Evolutionary conservation across 768 basidiomycete genomes (phyloP), one percentile per base, ranked within the genome.

Genomic region (Lyophyllum shimeji): DNA sequence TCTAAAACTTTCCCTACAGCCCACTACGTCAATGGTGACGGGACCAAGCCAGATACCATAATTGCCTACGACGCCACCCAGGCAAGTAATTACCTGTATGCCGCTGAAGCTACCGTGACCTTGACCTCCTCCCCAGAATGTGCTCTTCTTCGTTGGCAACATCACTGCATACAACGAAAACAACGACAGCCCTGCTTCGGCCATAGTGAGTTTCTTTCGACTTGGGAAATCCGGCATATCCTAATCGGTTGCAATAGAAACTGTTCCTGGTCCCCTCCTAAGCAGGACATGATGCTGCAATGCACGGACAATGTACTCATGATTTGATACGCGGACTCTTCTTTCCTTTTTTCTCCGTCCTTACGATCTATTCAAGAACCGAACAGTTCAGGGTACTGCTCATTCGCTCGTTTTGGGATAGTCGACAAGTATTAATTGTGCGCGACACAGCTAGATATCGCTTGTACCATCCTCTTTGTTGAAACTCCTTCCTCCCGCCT

Each of bases 11-110:
- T 40, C 56, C 40, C 27, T 37, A 27, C 54, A 82, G 81, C 76
- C 6, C 74, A 76, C 60, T 80, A 75, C 65, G 68, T 76, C 53
- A 82, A 82, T 58, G 70, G 69, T 15, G 75, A 81, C 61, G 72
- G 73, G 33, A 75, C 69, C 44, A 65, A 62, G 33, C 71, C 76
- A 15, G 50, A 53, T 7, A 79, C 78, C 6, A 57, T 63, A 29
- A 63, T 82, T 50, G 78, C 69, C 17, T 79, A 75, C 58, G 67
- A 77, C 55, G 67, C 64, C 52, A 65, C 64, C 46, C 66, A 62
- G 50, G 72, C 71, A 62, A 42, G 64, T 57, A 15, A 13, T 45
- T 24, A 31, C 45, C 8, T 37, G 34, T 23, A 12, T 21, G 3
- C 20, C 15, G 5, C 40, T 39, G 13, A n/a, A n/a, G n/a, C n/a